phyloP scores from a whole-genome alignment of 1,284 basidiomycete species.

The Vanrija humicola region DNA sequence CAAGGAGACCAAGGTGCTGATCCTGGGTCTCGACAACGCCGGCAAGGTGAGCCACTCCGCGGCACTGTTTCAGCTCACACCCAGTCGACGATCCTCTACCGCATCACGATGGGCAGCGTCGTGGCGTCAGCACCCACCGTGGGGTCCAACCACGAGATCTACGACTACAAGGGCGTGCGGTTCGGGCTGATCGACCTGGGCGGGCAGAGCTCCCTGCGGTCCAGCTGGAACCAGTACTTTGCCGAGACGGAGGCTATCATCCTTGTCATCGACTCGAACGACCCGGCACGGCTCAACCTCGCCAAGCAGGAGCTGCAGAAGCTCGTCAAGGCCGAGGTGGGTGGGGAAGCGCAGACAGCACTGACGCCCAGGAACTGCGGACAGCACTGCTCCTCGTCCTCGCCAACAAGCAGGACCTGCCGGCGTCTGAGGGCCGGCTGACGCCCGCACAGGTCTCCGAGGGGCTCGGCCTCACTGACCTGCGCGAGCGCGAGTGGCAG shows the following conservation, averaged over 20 bases:
- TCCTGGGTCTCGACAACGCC: conserved; percentile 52
- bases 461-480: conserved; percentile 50
- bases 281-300: conserved; percentile 48
- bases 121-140: conserved; percentile 54
- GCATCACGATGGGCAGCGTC: conserved; percentile 54
- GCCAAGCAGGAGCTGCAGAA: conserved; percentile 52
- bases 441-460: conserved; percentile 53
- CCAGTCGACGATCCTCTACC: conserved; percentile 52
- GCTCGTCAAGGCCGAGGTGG: conserved; percentile 42
- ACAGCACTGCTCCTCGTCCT: conserved; percentile 51
- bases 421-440: conserved; percentile 39
- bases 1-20: conserved; percentile 52
- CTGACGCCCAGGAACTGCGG: conserved; percentile 36
- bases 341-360: conserved; percentile 19
- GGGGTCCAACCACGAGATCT: conserved; percentile 50
- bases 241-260: conserved; percentile 51
- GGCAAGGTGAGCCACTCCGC: conserved; percentile 45
- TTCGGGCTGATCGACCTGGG: conserved; percentile 53
- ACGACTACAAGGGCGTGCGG: conserved; percentile 53
- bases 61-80: neutral
- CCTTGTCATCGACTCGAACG: conserved; percentile 54
- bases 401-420: conserved; percentile 56
- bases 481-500: conserved; percentile 54
- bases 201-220: conserved; percentile 51
- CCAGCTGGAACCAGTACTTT: conserved; percentile 51